phyloP scores from a whole-genome alignment of 2,329 filamentous ascomycete species.

The Myriosclerotinia curreyana region DNA sequence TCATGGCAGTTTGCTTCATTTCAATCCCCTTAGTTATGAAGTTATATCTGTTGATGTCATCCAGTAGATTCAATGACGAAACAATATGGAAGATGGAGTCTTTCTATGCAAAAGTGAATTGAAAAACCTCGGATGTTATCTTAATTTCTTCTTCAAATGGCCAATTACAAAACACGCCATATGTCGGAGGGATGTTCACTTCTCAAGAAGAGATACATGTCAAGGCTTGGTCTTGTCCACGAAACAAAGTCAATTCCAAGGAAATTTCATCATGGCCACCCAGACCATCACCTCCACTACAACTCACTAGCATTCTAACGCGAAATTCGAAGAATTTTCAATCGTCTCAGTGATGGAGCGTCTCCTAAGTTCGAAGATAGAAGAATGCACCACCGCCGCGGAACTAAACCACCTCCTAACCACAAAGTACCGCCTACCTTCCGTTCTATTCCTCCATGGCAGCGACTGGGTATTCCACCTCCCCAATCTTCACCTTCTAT shows the following conservation, averaged over 20 bases:
- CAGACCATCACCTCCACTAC: not conserved
- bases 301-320: not conserved
- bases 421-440: not conserved
- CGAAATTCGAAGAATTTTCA: not conserved
- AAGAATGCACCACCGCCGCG: no score
- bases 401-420: no score
- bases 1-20: not conserved
- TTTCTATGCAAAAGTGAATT: not conserved
- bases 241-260: not conserved
- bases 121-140: not conserved
- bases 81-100: not conserved
- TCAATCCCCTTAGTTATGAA: not conserved
- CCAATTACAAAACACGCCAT: not conserved
- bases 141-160: not conserved
- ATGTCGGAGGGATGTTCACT: not conserved
- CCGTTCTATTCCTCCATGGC: not conserved
- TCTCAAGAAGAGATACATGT: not conserved
- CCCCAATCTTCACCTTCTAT: not conserved
- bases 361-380: not conserved
- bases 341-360: not conserved
- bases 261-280: not conserved
- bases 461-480: constrained; percentile 5
- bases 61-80: not conserved
- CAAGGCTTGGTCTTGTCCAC: not conserved
- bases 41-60: not conserved